phyloP scores from a whole-genome alignment of 768 basidiomycete genomes.

The Kwoniella newhampshirensis region DNA sequence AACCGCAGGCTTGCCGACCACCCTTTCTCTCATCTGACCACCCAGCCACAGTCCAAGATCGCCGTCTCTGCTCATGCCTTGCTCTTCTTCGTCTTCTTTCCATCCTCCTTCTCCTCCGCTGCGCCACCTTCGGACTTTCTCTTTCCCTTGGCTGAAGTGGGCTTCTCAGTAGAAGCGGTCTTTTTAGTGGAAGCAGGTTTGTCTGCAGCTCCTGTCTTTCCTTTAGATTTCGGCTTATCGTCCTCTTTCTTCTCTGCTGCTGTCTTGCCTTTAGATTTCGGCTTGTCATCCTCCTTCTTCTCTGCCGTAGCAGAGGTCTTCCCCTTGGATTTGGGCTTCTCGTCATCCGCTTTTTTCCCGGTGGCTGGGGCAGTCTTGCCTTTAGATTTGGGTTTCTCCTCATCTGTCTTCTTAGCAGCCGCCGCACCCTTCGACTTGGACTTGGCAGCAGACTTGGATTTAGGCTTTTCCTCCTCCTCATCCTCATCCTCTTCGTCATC shows the following conservation, averaged over 20 bases:
- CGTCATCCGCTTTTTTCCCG: conserved; percentile 16
- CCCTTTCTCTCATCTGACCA: too few species aligned
- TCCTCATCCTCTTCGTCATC: conserved; percentile 12
- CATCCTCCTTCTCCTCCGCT: conserved; percentile 23
- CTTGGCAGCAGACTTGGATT: conserved; percentile 21
- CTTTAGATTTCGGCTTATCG: conserved; percentile 13
- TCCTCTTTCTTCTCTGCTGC: conserved; percentile 2
- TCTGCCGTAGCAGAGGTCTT: conserved; percentile 9
- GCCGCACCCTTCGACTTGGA: conserved; percentile 8
- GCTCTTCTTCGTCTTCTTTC: conserved; percentile 22
- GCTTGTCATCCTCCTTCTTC: conserved; percentile 13
- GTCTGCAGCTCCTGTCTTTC: neutral
- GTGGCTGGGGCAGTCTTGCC: conserved; percentile 17
- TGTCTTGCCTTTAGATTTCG: conserved; percentile 13
- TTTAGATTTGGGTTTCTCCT: conserved; percentile 16
- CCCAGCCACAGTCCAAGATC: too few species aligned
- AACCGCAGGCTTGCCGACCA: too few species aligned
- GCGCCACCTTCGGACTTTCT: conserved; percentile 10
- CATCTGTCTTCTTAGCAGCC: conserved; percentile 7
- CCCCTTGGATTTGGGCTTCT: conserved; percentile 7
- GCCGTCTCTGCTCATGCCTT: conserved; percentile 5
- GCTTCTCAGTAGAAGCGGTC: conserved; percentile 6
- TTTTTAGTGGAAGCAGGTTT: conserved; percentile 13
- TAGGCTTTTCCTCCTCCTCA: conserved; percentile 20
- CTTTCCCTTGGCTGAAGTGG: conserved; percentile 17